Evolutionary conservation across 2,329 filamentous ascomycete species (phyloP).

Genomic region (Colletotrichum spinosum): DNA sequence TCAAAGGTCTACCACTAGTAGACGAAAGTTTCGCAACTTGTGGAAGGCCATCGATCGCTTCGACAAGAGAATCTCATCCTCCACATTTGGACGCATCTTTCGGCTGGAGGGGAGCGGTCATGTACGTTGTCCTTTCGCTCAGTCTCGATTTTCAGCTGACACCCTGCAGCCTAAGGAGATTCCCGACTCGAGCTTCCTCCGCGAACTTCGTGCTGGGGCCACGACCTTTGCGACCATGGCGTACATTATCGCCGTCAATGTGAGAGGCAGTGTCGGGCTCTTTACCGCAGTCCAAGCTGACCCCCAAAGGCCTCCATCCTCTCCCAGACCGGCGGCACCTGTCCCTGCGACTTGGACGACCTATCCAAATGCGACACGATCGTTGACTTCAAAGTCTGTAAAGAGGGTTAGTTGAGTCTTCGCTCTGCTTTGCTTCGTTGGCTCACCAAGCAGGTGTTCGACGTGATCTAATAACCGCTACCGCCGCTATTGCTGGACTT

Average conservation of each 20-base stretch:
- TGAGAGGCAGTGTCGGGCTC: conserved; percentile 45
- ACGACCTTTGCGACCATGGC: conserved; percentile 87
- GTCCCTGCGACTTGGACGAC: conserved; percentile 67
- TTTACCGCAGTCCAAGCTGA: conserved; percentile 1
- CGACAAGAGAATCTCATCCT: conserved; percentile 52
- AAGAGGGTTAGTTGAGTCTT: conserved; percentile 53
- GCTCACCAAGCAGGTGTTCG: conserved; percentile 64
- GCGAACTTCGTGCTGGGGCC: conserved; percentile 81
- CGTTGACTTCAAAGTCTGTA: conserved; percentile 56
- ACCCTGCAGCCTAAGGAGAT: conserved; percentile 71
- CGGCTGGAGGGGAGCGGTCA: conserved; percentile 75
- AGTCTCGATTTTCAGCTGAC: conserved; percentile 4
- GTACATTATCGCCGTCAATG: conserved; percentile 84
- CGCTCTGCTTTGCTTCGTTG: background rate
- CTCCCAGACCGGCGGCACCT: conserved; percentile 81
- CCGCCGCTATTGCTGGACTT: conserved; percentile 82
- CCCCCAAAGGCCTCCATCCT: conserved; percentile 73
- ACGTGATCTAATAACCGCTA: conserved; percentile 84
- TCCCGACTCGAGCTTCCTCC: conserved; percentile 76
- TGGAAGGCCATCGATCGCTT: conserved; percentile 51
- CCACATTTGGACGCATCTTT: conserved; percentile 70
- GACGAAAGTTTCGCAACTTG: conserved; percentile 46
- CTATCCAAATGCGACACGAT: conserved; percentile 62
- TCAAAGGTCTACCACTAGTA: conserved; percentile 27
- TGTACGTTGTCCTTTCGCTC: conserved; percentile 57